Conservation (phyloP, 306 rosid species). For the Rosa multiflora region DNA sequence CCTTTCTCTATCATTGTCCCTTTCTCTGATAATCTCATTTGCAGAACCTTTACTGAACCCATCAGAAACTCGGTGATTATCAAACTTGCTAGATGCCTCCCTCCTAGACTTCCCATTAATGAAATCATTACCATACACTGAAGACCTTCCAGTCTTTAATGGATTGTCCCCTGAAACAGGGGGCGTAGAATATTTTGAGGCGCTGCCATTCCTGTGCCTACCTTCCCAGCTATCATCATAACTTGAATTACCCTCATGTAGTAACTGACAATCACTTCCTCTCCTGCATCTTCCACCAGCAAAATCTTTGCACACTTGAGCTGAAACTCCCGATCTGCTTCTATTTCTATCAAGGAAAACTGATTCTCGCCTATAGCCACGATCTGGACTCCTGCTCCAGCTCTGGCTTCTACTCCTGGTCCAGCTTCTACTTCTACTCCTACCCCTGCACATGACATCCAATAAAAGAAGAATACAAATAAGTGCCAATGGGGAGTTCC, state of each 20-base stretch:
- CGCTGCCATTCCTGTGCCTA: slow-evolving; percentile 65
- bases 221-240: slow-evolving; percentile 75
- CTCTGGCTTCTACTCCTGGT: slow-evolving; percentile 43
- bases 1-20: slow-evolving; percentile 46
- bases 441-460: slow-evolving; percentile 31
- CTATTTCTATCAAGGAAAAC: slow-evolving; percentile 64
- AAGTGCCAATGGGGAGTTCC: slow-evolving; percentile 23
- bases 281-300: slow-evolving; percentile 83
- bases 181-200: slow-evolving; percentile 52
- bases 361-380: slow-evolving; percentile 62
- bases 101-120: slow-evolving; percentile 78
- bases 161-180: slow-evolving; percentile 57
- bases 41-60: slow-evolving; percentile 50
- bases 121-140: slow-evolving; percentile 54
- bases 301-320: slow-evolving; percentile 78
- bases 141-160: slow-evolving; percentile 60
- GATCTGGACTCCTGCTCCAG: slow-evolving; percentile 58
- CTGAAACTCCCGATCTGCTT: slow-evolving; percentile 55
- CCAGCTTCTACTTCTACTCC: slow-evolving; percentile 32
- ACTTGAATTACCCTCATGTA: slow-evolving; percentile 62
- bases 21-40: slow-evolving; percentile 63
- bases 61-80: slow-evolving; percentile 67
- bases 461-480: slow-evolving; percentile 27
- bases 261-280: slow-evolving; percentile 73
- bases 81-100: slow-evolving; percentile 79